Evolutionary conservation across 106 monocot species (phyloP).

Genomic region (Posidonia australis): DNA sequence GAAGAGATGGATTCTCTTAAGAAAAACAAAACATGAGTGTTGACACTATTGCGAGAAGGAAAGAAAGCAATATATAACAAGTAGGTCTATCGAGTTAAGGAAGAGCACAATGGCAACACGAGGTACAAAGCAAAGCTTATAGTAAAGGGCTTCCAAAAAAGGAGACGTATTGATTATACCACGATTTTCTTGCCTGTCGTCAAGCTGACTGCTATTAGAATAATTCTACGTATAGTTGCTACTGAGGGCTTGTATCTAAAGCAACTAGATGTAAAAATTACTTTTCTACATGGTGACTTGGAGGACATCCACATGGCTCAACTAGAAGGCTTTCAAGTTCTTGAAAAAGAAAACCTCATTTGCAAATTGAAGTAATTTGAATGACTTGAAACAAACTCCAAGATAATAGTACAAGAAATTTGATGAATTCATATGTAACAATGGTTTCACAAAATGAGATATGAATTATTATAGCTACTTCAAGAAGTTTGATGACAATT

Average conservation of each 20-base stretch:
- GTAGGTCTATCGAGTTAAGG: too few relatives aligned
- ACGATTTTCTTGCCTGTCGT: not conserved
- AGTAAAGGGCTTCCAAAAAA: not conserved
- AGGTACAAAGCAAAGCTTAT: not conserved
- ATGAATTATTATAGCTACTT: not conserved
- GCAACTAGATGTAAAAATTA: constrained; percentile 1
- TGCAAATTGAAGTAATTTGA: not conserved
- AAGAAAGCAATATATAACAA: too few relatives aligned
- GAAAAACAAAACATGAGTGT: too few relatives aligned
- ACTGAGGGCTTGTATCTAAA: constrained; percentile 1
- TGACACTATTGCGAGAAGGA: too few relatives aligned
- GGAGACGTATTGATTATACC: not conserved
- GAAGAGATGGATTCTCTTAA: too few relatives aligned
- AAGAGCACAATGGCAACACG: not conserved
- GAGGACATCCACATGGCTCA: not conserved
- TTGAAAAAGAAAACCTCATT: not conserved
- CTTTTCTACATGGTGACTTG: constrained; percentile 6
- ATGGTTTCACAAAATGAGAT: too few relatives aligned
- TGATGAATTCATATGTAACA: too few relatives aligned
- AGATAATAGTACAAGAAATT: constrained; percentile 1
- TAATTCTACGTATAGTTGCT: not conserved
- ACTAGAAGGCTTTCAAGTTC: not conserved
- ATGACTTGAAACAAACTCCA: not conserved
- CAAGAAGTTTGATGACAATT: not conserved
- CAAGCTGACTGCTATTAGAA: not conserved